Evolutionary conservation across 176 grass and related monocot species (phyloP), one percentile per base, ranked within the genome.

Genomic region (Aegilops speltoides): DNA sequence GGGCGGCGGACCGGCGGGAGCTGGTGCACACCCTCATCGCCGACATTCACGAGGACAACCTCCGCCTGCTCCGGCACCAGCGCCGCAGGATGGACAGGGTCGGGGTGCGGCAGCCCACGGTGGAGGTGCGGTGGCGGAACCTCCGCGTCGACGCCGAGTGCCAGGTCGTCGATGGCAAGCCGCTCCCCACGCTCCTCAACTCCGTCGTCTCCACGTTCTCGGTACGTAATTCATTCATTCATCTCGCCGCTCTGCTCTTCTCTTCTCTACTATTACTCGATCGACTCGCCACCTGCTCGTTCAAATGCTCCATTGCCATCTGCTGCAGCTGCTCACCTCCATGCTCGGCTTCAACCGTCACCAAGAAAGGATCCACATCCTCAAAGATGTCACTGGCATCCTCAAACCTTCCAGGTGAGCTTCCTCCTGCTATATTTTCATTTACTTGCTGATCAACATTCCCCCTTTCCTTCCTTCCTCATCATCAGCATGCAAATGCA

Each of bases 11-110:
- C 54, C 86, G 86, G 26, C 84, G 82, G n/a, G 29, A 75, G 72
- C 56, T 95, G 65, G 92, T 97, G 56, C 84, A 97, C 38, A 69
- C 54, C 37, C 82, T 97, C 45, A 86, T 97, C 85, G 75, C 65
- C 79, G 83, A 95, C 71, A 88, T 95, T 25, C 82, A 82, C 14
- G 66, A 76, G 4, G 91, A 97, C 48, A 95, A 97, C 82, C 83
- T 91, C 67, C 91, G 46, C 10, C 73, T 97, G 79, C 86, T 97
- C 70, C 78, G 85, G 23, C 84, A 95, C 84, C 95, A 95, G 87
- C 94, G 93, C 37, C 73, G 68, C 40, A 86, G 95, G 46, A 95
- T 95, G 81, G 93, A 95, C 65, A 79, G 90, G 79, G 91, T 93
- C 43, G 85, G 85, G 79, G 93, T 94, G 22, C 75, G 84, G 19